Percentiles rank a stretch among this genome's conserved stretches.
Evolutionary conservation across 176 grass and related monocot genomes (phyloP).

Genomic region (Triticum aestivum): IWGSC_CS_RefSeq_v2.1 NC_057800.1:122734181-122734680

Average conservation of each 20-base stretch:
- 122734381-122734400: background rate
- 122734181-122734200: too few species aligned
- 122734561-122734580: conserved; percentile 37
- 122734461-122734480: background rate
- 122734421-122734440: conserved; percentile 15
- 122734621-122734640: conserved; percentile 29
- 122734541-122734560: conserved; percentile 25
- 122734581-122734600: conserved; percentile 4
- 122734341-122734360: conserved; percentile 33
- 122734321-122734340: background rate
- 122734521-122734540: conserved; percentile 52
- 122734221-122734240: too few species aligned
- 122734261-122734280: background rate
- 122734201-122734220: too few species aligned
- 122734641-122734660: background rate
- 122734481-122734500: conserved; percentile 49
- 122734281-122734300: background rate
- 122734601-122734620: conserved; percentile 28
- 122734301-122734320: background rate
- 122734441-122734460: conserved; percentile 32
- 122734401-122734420: background rate
- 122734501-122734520: conserved; percentile 56
- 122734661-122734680: background rate
- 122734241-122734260: background rate
- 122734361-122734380: conserved; percentile 44